Evolutionary conservation across 2,329 filamentous ascomycete genomes (phyloP).

Genomic region (Clarireedia sp.): DNA sequence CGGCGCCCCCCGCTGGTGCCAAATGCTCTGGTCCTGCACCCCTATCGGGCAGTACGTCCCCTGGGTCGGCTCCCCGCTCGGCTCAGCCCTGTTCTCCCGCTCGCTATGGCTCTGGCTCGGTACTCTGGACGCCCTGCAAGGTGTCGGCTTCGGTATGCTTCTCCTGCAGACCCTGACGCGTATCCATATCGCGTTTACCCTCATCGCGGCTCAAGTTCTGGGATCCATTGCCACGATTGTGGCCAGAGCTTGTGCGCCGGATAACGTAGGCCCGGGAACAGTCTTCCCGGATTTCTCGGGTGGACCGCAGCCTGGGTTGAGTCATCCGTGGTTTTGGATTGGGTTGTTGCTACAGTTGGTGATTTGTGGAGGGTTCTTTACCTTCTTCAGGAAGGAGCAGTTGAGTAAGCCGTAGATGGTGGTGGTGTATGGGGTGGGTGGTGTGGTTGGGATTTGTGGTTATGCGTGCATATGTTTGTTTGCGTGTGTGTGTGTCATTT

Average conservation of each 20-base stretch:
- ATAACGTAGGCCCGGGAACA: conserved; percentile 50
- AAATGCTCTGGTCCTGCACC: conserved; percentile 58
- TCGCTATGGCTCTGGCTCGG: conserved; percentile 61
- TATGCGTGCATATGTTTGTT: no score
- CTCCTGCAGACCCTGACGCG: conserved; percentile 57
- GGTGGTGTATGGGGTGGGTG: no score
- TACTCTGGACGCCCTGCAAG: conserved; percentile 56
- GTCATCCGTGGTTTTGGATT: conserved; percentile 34
- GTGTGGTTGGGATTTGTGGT: no score
- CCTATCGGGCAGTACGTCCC: conserved; percentile 54
- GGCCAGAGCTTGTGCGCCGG: conserved; percentile 51
- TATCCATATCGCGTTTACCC: conserved; percentile 55
- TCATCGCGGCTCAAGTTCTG: conserved; percentile 53
- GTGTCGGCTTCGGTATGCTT: conserved; percentile 61
- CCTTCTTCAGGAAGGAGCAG: conserved; percentile 51
- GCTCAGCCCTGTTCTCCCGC: conserved; percentile 48
- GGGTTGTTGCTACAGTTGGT: conserved; percentile 48
- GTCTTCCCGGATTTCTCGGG: conserved; percentile 46
- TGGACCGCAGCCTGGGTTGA: not conserved
- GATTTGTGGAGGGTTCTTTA: conserved; percentile 49
- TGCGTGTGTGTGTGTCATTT: no score
- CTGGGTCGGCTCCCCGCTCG: conserved; percentile 45
- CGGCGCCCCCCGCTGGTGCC: conserved; percentile 57
- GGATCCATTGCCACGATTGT: conserved; percentile 55
- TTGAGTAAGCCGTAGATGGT: conserved; percentile 41